Conservation (phyloP, 768 basidiomycete genomes). For the Termitomyces sp. region DNA sequence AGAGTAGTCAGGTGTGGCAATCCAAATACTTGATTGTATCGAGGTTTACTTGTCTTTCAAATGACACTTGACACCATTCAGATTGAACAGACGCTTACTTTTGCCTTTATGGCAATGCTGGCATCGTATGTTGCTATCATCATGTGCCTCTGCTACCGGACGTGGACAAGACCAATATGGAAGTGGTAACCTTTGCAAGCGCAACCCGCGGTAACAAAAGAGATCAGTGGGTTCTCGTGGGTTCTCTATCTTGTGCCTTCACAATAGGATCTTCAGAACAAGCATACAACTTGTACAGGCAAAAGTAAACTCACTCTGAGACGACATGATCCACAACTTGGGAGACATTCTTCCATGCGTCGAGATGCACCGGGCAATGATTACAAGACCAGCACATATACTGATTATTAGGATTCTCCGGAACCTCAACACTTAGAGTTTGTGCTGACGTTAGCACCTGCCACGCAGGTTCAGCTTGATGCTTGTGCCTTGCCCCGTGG, state of each 20-base stretch:
- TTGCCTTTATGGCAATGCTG: background rate
- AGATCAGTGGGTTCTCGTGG: background rate
- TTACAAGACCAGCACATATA: conserved; percentile 4
- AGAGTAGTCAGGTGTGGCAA: background rate
- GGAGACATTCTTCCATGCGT: background rate
- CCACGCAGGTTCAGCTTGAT: background rate
- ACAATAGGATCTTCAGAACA: background rate
- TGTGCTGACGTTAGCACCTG: background rate
- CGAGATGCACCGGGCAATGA: conserved; percentile 2
- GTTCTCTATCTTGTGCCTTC: background rate
- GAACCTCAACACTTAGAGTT: background rate
- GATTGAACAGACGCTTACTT: background rate
- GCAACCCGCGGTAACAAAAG: background rate
- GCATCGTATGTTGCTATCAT: background rate
- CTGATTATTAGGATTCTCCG: background rate
- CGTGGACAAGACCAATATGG: background rate
- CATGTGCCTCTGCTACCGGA: background rate
- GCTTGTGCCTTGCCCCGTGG: background rate
- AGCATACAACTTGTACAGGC: background rate
- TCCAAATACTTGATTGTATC: background rate
- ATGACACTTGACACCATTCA: background rate
- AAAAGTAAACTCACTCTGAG: background rate
- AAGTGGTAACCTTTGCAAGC: background rate
- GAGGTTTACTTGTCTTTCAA: background rate
- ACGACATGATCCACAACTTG: background rate